A percentile compares a stretch with the other conserved stretches of the same genome.
These are phyloP conservation scores for Flaveria trinervia DNA, from an alignment of 129 eudicot species.

Conservation along the genomic window DNA sequence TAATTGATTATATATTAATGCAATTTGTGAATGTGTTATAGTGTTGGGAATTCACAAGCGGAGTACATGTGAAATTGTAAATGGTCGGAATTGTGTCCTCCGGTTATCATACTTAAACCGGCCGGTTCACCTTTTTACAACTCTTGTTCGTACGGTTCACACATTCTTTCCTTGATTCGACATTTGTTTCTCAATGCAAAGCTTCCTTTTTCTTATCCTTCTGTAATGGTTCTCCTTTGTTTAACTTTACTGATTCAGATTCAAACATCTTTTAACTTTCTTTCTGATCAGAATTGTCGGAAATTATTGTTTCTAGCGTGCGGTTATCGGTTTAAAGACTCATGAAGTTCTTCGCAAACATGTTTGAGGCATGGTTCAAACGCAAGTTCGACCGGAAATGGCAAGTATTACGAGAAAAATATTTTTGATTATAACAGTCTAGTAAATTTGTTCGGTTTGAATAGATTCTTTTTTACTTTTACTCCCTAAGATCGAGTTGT, in stretches of 20 bases:
- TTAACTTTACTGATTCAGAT: constrained; percentile 5
- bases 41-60: no score
- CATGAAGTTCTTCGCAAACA: constrained; percentile 34
- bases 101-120: background rate
- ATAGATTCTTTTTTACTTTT: no score
- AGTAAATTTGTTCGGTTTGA: no score
- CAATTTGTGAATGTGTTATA: no score
- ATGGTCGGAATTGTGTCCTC: no score
- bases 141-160: background rate
- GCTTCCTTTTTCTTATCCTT: constrained; percentile 27
- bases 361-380: constrained; percentile 56
- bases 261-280: constrained; percentile 2
- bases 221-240: constrained; percentile 1
- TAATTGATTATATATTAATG: no score
- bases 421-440: background rate
- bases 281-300: background rate
- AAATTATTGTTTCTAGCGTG: background rate
- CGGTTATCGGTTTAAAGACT: background rate
- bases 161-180: constrained; percentile 21
- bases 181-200: constrained; percentile 17
- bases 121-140: background rate
- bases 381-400: constrained; percentile 62
- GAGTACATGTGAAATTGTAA: no score
- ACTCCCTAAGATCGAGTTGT: background rate
- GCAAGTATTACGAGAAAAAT: constrained; percentile 14